These are phyloP conservation scores for Tuber indicum DNA, from an alignment of 495 filamentous ascomycete genomes.

Conservation along the genomic window DNA sequence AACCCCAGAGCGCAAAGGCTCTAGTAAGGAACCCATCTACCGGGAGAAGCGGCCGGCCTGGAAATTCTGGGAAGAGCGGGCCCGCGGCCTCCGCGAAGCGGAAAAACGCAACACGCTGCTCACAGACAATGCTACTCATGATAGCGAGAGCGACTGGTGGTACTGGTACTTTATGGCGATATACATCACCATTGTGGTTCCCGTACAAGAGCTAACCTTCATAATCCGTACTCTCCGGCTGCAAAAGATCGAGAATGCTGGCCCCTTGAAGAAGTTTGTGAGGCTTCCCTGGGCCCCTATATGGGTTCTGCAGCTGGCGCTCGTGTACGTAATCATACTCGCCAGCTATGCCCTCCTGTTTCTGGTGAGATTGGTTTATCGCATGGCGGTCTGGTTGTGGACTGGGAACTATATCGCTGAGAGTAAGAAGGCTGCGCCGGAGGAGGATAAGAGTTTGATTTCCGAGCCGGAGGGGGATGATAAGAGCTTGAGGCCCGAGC, in stretches of 20 bases:
- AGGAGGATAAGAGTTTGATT: background rate
- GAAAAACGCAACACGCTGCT: background rate
- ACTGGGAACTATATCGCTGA: background rate
- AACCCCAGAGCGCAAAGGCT: background rate
- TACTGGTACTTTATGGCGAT: slow-evolving; percentile 1
- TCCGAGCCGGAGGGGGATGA: background rate
- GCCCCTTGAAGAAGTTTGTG: background rate
- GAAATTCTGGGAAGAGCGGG: background rate
- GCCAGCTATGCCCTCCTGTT: background rate
- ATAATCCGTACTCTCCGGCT: background rate
- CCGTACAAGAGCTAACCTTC: slow-evolving; percentile 6
- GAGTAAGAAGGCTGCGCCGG: background rate
- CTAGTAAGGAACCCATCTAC: background rate
- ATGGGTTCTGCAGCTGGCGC: background rate
- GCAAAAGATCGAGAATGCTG: background rate
- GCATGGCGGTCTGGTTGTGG: background rate
- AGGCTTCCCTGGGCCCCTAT: background rate
- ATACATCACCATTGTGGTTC: background rate
- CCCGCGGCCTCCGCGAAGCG: background rate
- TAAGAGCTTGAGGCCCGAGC: background rate
- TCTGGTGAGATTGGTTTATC: background rate
- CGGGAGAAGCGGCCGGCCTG: background rate
- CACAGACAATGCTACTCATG: background rate
- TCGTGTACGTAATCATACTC: background rate
- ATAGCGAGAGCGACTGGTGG: background rate